Conservation (phyloP, 2,329 filamentous ascomycete species). For the Aspergillus sp. region DNA sequence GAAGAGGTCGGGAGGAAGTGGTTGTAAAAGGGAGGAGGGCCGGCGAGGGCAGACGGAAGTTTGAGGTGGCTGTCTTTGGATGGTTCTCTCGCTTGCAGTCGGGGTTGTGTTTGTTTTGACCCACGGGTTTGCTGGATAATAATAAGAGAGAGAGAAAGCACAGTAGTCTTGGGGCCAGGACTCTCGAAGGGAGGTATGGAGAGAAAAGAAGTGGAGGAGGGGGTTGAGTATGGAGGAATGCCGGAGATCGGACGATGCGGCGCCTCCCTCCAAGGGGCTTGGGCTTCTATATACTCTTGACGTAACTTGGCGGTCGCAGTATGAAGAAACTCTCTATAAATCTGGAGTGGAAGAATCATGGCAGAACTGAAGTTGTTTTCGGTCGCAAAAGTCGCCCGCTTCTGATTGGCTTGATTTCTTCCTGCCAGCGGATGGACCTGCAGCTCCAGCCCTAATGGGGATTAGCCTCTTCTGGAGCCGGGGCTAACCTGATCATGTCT, state of each 20-base stretch:
- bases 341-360: background rate
- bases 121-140: constrained; percentile 21
- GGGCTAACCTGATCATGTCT: background rate
- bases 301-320: background rate
- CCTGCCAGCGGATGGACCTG: constrained; percentile 12
- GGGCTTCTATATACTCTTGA: background rate
- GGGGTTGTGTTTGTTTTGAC: constrained; percentile 37
- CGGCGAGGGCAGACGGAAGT: background rate
- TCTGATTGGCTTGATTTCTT: constrained; percentile 4
- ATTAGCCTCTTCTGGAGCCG: background rate
- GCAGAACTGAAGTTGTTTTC: constrained; percentile 5
- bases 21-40: background rate
- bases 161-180: background rate
- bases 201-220: background rate
- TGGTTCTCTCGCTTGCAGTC: constrained; percentile 22
- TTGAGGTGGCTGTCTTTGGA: background rate
- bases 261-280: background rate
- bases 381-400: background rate
- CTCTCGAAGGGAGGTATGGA: constrained; percentile 1
- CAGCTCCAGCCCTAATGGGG: constrained; percentile 8
- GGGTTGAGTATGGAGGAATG: background rate
- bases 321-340: background rate
- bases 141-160: background rate
- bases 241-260: background rate
- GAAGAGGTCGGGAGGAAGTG: constrained; percentile 16